Conservation (phyloP, 208 protist genomes). For the Acanthamoeba lenticulata region DNA sequence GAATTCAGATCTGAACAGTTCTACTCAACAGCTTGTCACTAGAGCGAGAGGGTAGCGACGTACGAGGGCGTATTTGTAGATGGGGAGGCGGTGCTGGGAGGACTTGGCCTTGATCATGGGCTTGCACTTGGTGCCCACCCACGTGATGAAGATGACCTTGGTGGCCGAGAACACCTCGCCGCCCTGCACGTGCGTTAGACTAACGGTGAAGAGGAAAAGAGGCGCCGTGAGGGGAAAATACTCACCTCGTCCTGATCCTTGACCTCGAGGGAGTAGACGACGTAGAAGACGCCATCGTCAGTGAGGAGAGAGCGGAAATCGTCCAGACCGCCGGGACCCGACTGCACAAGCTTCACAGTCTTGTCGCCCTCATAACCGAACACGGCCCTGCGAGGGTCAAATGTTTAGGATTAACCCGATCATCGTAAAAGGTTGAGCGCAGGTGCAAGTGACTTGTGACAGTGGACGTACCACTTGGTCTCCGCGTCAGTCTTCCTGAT, state of each 20-base stretch:
- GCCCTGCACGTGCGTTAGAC: not conserved
- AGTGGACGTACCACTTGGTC: constrained; percentile 30
- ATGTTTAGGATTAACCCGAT: not conserved
- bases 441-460: too few relatives aligned
- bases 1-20: not conserved
- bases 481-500: constrained; percentile 1
- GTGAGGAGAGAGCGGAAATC: not conserved
- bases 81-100: constrained; percentile 28
- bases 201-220: not conserved
- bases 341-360: constrained; percentile 20
- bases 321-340: not conserved
- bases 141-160: constrained; percentile 67
- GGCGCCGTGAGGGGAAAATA: not conserved
- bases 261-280: not conserved
- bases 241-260: constrained; percentile 40
- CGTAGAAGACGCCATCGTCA: constrained; percentile 27
- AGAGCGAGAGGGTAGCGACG: not conserved
- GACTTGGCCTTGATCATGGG: constrained; percentile 63
- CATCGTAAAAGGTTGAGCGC: too few relatives aligned
- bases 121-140: constrained; percentile 66
- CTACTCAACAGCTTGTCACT: not conserved
- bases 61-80: constrained; percentile 64
- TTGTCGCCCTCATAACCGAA: constrained; percentile 57
- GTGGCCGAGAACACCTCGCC: constrained; percentile 41
- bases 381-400: not conserved